Conservation (phyloP, 2,329 filamentous ascomycete genomes). For the Sclerotinia spermophila region DNA sequence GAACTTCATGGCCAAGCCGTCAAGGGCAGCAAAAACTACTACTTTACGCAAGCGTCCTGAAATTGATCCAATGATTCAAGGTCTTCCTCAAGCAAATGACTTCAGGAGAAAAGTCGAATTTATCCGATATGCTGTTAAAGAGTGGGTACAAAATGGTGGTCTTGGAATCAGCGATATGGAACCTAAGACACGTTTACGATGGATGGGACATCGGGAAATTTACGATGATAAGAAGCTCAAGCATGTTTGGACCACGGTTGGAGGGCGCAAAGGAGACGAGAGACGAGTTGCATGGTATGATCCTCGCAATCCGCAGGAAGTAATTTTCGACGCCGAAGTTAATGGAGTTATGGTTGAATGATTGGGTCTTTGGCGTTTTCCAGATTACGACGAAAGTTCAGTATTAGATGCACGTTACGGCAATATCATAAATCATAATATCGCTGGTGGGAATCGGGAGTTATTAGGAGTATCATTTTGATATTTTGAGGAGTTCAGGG, state of each 20-base stretch:
- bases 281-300: slow-evolving; percentile 38
- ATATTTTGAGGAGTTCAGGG: neutral
- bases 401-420: neutral
- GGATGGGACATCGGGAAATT: slow-evolving; percentile 56
- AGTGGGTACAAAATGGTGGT: slow-evolving; percentile 69
- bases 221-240: slow-evolving; percentile 52
- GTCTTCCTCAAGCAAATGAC: slow-evolving; percentile 67
- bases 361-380: slow-evolving; percentile 4
- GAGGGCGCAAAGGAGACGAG: slow-evolving; percentile 58
- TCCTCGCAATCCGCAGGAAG: slow-evolving; percentile 33
- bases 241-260: slow-evolving; percentile 66
- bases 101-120: slow-evolving; percentile 73
- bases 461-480: neutral
- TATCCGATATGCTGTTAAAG: slow-evolving; percentile 61
- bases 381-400: neutral
- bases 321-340: slow-evolving; percentile 33
- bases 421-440: slow-evolving; percentile 5
- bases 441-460: neutral
- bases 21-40: slow-evolving; percentile 47
- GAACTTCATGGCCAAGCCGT: slow-evolving; percentile 54
- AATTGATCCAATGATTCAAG: slow-evolving; percentile 57
- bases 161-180: slow-evolving; percentile 64
- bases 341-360: slow-evolving; percentile 20
- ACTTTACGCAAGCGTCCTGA: slow-evolving; percentile 55
- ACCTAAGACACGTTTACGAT: slow-evolving; percentile 49